Base-by-base conservation (phyloP, 305 asterid species). In the Striga hermonthica region DNA sequence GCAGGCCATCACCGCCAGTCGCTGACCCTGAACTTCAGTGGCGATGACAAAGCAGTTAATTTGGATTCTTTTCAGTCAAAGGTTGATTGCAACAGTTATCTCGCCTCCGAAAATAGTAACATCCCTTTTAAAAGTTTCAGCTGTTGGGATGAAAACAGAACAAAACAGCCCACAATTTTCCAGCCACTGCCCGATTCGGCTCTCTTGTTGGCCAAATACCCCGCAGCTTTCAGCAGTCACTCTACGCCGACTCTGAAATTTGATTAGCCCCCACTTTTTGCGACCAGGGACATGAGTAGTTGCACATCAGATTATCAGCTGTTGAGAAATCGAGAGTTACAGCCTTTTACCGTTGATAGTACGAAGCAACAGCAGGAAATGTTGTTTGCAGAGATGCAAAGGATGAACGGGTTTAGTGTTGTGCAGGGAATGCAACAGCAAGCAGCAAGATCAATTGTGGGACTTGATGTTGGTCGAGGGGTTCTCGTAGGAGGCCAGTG, bases 171-270 rank as follows among this genome's bases (percentile, higher is more conserved):
- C 6, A 6, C 60, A 0, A 56, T 31, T 56, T 79, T 81, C 48
- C 54, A 89, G 31, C 60, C 84, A 43, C 44, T 88, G 68, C 80
- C 96, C 0, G 91, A 88, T 56, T 80, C 96, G 13, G 53, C 95
- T 64, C 71, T 83, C 74, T 63, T 93, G 65, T 68, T 86, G 74
- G 79, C 95, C 49, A 86, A 85, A 70, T 88, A 88, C 76, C 96
- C 99, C 74, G 83, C 86, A 47, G 99, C 88, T 38, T 88, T 88
- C 59, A 69, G 82, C 72, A 83, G 62, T 69, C 81, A 74, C 78
- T 63, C 81, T 2, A 41, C 64, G 43, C 48, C 96, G 15, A 55
- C 88, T 11, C 75, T 81, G 69, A 82, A 82, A 71, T 37, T 78
- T 57, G 96, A 81, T 62, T 85, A 76, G 71, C 77, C 76, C 36